Evolutionary conservation across 2,329 filamentous ascomycete genomes (phyloP), one percentile per base, ranked within the genome.

Genomic region (Metarhizium humberi): DNA sequence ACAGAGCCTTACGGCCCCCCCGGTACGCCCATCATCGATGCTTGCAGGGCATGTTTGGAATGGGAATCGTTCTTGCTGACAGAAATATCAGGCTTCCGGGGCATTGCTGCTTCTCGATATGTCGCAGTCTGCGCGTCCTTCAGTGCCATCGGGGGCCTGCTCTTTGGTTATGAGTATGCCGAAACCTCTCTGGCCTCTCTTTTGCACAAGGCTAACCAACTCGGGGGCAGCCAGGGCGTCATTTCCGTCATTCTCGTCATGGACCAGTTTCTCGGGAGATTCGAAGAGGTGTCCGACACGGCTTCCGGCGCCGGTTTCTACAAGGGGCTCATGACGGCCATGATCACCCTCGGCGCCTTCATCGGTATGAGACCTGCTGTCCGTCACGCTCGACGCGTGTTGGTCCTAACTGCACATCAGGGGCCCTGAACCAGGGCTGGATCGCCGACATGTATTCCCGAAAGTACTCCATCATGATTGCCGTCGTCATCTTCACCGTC

Each of bases 281-380:
- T 72, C 56, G 62, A 64, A 3, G 60, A 70, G 32, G 68, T 71
- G 0, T 62, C 67, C 0, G 63, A 68, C 6, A 53, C 56, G 2
- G 69, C 66, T 6, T 62, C 70, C 7, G 75, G 75, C 2, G 69
- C 72, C 3, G 73, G 74, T 4, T 64, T 65, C 49, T 60, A 62
- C 48, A 62, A 62, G 20, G 64, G 76, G 29, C 77, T 77, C 68
- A 76, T 78, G 59, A 75, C 78, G 5, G 77, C 76, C 36, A 75
- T 73, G n/a, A 65, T 79, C 6, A 64, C 76, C 3, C 66, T 79
- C 0, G 68, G 73, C 54, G 76, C 75, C 6, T 77, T 75, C 69
- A 63, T 76, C 49, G 75, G 61, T 62, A 56, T 30, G 58, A 6
- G 16, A 10, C 14, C 51, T 45, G 25, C 4, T 25, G 25, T 4